Conservation (phyloP, 352 stramenopile species). For the Phytopythium litorale region DNA sequence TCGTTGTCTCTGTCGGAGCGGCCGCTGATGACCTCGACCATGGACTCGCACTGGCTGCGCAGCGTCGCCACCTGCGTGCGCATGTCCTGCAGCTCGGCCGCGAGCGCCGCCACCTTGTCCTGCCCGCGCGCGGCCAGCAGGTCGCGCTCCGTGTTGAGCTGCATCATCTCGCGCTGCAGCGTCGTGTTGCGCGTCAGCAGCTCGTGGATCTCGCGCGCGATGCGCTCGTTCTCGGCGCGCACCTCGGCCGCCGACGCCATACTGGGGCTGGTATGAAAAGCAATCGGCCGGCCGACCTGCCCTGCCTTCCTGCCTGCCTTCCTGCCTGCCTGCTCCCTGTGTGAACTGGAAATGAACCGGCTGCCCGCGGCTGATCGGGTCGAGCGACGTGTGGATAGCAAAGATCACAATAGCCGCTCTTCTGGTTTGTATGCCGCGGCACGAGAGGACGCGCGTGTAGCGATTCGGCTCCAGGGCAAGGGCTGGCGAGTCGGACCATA, state of each 20-base stretch:
- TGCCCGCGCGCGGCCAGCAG: constrained; percentile 31
- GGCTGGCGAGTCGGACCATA: neutral
- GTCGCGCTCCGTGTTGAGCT: constrained; percentile 44
- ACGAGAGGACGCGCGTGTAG: constrained; percentile 1
- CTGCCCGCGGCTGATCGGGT: neutral
- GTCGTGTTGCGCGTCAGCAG: constrained; percentile 57
- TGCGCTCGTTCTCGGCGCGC: constrained; percentile 51
- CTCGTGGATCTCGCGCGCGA: constrained; percentile 51
- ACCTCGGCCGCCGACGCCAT: constrained; percentile 35
- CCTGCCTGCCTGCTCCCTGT: neutral
- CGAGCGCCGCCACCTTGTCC: constrained; percentile 39
- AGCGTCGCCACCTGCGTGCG: constrained; percentile 32
- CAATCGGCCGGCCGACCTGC: no score
- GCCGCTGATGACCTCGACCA: constrained; percentile 26
- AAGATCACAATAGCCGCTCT: neutral
- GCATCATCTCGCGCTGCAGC: constrained; percentile 58
- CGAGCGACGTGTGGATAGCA: constrained; percentile 10
- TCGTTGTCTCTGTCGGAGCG: constrained; percentile 22
- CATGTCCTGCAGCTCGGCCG: constrained; percentile 41
- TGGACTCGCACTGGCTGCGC: constrained; percentile 38
- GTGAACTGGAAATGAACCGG: neutral
- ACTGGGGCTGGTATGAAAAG: neutral
- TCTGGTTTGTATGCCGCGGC: neutral
- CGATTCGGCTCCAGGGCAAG: neutral
- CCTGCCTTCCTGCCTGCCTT: neutral